Conservation (phyloP, 345 rosid species). For the Barbarea vulgaris region DNA sequence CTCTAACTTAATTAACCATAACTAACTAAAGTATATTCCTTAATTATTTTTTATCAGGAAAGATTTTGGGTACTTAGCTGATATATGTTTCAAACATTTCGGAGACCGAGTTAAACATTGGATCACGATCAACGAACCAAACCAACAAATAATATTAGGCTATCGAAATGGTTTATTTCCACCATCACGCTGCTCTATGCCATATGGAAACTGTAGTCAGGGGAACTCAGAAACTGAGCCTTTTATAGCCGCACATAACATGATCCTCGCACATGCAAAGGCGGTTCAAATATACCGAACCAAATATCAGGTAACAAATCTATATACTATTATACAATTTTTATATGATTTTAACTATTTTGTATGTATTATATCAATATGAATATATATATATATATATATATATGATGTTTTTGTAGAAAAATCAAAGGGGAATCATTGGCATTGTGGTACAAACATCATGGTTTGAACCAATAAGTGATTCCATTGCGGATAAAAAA, state of each 20-base stretch:
- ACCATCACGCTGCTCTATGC: slow-evolving; percentile 55
- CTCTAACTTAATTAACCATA: background rate
- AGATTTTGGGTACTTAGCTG: slow-evolving; percentile 58
- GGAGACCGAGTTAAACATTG: slow-evolving; percentile 70
- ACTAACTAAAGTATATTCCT: background rate
- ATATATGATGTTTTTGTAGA: slow-evolving; percentile 33
- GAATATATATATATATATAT: too few species aligned
- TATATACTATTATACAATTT: background rate
- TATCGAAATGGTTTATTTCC: slow-evolving; percentile 47
- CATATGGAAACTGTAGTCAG: slow-evolving; percentile 49
- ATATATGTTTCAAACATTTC: slow-evolving; percentile 59
- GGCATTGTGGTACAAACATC: slow-evolving; percentile 65
- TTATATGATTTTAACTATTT: background rate
- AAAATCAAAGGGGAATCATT: slow-evolving; percentile 57
- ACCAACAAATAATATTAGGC: slow-evolving; percentile 32
- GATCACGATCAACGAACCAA: slow-evolving; percentile 68
- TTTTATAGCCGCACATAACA: slow-evolving; percentile 60
- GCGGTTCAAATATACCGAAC: slow-evolving; percentile 55
- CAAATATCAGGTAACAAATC: slow-evolving; percentile 59
- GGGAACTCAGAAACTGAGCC: slow-evolving; percentile 63
- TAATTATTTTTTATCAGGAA: slow-evolving; percentile 35
- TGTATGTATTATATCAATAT: background rate
- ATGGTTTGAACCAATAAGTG: slow-evolving; percentile 71
- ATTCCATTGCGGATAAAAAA: slow-evolving; percentile 50
- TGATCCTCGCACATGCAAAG: slow-evolving; percentile 59